Evolutionary conservation across 805 yeast genomes (phyloP).

Genomic region (Candida ulmi): DNA sequence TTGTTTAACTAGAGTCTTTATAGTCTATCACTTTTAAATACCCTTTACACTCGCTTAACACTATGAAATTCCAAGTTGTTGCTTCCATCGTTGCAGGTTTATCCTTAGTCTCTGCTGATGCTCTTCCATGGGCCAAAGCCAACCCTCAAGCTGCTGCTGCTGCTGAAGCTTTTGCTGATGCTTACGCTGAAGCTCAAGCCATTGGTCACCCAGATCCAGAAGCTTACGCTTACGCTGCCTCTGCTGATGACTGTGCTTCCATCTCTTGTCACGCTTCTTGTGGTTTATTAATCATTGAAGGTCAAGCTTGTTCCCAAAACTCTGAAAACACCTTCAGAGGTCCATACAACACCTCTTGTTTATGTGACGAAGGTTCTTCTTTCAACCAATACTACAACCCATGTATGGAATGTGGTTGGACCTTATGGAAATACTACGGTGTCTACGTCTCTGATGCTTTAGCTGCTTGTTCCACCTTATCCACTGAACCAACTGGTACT

Average conservation of each 20-base stretch:
- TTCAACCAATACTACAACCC: constrained; percentile 25
- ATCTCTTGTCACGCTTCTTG: constrained; percentile 30
- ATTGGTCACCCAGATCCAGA: constrained; percentile 27
- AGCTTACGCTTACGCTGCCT: constrained; percentile 25
- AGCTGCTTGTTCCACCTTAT: constrained; percentile 24
- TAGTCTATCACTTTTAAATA: background rate
- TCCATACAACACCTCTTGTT: constrained; percentile 27
- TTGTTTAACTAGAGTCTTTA: background rate
- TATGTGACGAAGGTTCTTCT: constrained; percentile 24
- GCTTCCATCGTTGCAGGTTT: background rate
- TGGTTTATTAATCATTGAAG: constrained; percentile 28
- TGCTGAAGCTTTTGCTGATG: constrained; percentile 21
- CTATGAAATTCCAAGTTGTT: background rate
- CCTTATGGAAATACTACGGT: constrained; percentile 33
- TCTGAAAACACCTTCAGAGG: constrained; percentile 18
- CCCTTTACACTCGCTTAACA: background rate
- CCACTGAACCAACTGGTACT: constrained; percentile 35
- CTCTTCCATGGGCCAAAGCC: constrained; percentile 20
- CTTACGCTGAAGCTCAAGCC: constrained; percentile 23
- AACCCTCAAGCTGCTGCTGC: constrained; percentile 19
- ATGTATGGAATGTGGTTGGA: constrained; percentile 37
- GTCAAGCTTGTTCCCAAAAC: constrained; percentile 23
- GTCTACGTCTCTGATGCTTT: constrained; percentile 25
- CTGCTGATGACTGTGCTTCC: constrained; percentile 26
- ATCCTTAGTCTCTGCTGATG: constrained; percentile 6